Evolutionary conservation across 106 monocot genomes (phyloP).

Genomic region (Cymbidium sinense): DNA sequence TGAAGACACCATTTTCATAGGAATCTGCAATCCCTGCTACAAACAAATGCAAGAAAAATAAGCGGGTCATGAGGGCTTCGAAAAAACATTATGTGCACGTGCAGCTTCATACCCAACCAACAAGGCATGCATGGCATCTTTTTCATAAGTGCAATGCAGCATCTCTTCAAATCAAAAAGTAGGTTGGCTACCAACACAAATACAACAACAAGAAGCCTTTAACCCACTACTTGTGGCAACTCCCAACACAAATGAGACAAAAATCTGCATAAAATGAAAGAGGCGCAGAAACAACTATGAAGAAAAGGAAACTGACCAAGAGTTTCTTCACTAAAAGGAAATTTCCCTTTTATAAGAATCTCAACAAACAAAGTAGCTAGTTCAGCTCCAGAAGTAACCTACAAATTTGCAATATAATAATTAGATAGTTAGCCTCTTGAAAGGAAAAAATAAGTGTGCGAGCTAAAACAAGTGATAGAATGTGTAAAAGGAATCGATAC

Average conservation of each 20-base stretch:
- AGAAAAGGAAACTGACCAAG: constrained; percentile 50
- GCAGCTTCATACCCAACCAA: constrained; percentile 1
- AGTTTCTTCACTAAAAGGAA: constrained; percentile 53
- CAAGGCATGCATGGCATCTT: not conserved
- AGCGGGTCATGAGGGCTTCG: not conserved
- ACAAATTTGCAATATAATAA: constrained; percentile 7
- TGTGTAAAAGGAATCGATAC: not conserved
- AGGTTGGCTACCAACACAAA: not conserved
- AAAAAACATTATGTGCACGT: not conserved
- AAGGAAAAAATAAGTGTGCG: not conserved
- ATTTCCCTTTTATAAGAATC: constrained; percentile 63
- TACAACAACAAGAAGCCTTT: no score
- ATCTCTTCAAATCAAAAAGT: not conserved
- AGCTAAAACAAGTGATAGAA: not conserved
- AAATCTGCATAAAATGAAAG: constrained; percentile 3
- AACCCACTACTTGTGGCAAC: no score
- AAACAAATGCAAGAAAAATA: not conserved
- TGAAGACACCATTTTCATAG: not conserved
- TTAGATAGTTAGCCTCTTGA: not conserved
- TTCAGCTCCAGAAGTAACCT: constrained; percentile 94
- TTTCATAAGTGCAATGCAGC: not conserved
- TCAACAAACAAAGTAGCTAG: constrained; percentile 76
- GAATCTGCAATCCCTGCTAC: not conserved
- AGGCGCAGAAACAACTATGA: not conserved
- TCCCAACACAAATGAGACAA: not conserved